Conservation (phyloP, 306 rosid species). For the Pyrus betulifolia region DNA sequence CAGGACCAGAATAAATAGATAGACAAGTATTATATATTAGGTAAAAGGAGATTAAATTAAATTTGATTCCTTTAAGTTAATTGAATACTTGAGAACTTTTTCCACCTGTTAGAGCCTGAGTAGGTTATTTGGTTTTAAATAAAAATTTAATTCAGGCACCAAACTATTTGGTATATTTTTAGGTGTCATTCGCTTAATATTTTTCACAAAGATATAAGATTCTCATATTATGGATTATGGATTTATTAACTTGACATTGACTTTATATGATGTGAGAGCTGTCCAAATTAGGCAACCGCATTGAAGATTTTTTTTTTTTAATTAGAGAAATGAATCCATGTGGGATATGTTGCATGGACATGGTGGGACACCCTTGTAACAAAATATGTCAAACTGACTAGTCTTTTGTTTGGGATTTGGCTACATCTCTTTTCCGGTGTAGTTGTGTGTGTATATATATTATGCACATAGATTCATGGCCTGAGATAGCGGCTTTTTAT, state of each 20-base stretch:
- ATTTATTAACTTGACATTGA: too few relatives aligned
- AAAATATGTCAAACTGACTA: not conserved
- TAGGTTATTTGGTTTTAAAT: not conserved
- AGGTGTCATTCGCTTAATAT: fast-evolving
- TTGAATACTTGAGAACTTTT: not conserved
- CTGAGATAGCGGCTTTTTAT: conserved; percentile 1
- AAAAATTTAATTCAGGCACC: not conserved
- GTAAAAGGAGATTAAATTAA: not conserved
- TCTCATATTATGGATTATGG: too few relatives aligned
- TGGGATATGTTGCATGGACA: not conserved
- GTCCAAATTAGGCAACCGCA: too few relatives aligned
- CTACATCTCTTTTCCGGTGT: not conserved
- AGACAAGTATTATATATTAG: not conserved
- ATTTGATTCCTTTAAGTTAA: not conserved
- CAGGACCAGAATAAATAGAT: not conserved
- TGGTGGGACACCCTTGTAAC: not conserved
- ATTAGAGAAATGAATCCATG: not conserved
- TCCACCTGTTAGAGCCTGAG: not conserved
- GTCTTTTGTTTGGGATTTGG: not conserved
- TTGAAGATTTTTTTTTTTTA: too few relatives aligned
- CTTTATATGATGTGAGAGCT: too few relatives aligned
- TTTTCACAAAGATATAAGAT: too few relatives aligned
- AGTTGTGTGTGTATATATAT: not conserved
- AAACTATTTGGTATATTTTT: too few relatives aligned
- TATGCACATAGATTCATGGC: not conserved